Conservation (phyloP, 78 protist genomes). For the Protostelium mycophagum region DNA sequence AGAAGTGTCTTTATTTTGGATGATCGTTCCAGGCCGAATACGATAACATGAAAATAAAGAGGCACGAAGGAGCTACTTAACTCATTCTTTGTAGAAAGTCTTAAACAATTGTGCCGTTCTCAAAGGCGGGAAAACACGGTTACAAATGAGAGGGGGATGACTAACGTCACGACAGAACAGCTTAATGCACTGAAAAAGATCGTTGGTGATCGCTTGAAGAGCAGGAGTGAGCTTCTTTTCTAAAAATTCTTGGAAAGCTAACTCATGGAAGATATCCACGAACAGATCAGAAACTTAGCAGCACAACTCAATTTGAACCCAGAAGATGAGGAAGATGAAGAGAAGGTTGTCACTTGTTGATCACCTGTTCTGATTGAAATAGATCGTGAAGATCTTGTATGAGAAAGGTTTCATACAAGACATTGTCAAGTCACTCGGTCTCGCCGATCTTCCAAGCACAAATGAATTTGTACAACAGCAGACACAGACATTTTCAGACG, state of each 20-base stretch:
- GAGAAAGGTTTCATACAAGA: not conserved
- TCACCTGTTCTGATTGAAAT: not conserved
- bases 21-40: no score
- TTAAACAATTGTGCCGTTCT: no score
- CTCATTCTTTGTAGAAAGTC: no score
- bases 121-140: no score
- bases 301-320: not conserved
- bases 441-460: not conserved
- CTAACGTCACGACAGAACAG: not conserved
- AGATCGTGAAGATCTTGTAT: not conserved
- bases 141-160: no score
- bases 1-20: no score
- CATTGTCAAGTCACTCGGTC: not conserved
- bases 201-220: not conserved
- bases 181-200: not conserved
- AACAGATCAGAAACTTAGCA: not conserved
- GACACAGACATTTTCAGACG: not conserved
- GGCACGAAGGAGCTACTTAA: no score
- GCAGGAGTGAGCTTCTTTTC: not conserved
- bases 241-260: not conserved
- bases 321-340: not conserved
- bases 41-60: no score
- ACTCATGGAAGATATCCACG: not conserved
- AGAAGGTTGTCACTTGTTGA: not conserved
- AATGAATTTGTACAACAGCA: not conserved